A percentile compares a stretch with the other conserved stretches of the same genome.
These are phyloP conservation scores for Rhizomucor miehei DNA, from an alignment of 371 early-diverging fungal species.

Conservation along the genomic window DNA sequence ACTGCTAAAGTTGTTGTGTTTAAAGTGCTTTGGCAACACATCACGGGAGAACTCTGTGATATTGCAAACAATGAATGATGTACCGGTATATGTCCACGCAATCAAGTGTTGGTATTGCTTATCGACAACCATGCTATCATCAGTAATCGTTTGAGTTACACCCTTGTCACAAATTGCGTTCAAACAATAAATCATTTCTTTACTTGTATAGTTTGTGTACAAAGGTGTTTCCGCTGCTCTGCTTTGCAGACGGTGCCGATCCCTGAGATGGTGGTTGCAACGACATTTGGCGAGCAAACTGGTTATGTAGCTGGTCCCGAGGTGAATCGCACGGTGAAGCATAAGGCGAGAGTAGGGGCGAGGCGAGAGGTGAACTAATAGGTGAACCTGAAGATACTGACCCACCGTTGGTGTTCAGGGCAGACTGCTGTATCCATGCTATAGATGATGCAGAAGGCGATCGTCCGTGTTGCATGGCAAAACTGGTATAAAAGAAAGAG, in stretches of 20 bases:
- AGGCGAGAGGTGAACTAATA: slow-evolving; percentile 15
- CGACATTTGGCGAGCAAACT: slow-evolving; percentile 19
- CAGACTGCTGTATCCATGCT: slow-evolving; percentile 14
- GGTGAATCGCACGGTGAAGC: slow-evolving; percentile 18
- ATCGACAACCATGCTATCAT: slow-evolving; percentile 71
- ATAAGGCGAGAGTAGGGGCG: slow-evolving; percentile 17
- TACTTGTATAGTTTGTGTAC: slow-evolving; percentile 36
- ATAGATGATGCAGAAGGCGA: slow-evolving; percentile 10
- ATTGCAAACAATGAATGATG: slow-evolving; percentile 87
- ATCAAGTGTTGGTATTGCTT: slow-evolving; percentile 73
- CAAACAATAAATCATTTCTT: slow-evolving; percentile 4
- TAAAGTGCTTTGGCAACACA: slow-evolving; percentile 79
- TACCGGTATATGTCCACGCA: slow-evolving; percentile 77
- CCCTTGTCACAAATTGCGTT: neutral
- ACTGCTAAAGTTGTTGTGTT: slow-evolving; percentile 82
- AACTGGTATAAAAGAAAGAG: too few species aligned
- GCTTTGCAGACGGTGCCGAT: slow-evolving; percentile 10
- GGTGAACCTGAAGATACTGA: slow-evolving; percentile 20
- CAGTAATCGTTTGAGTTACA: neutral
- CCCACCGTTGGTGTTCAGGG: slow-evolving; percentile 10
- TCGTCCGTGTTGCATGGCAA: slow-evolving; percentile 10
- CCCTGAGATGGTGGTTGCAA: slow-evolving; percentile 27
- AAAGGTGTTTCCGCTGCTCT: slow-evolving; percentile 23
- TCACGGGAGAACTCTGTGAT: slow-evolving; percentile 76
- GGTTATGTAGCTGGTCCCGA: slow-evolving; percentile 18